Conservation (phyloP, 2,329 filamentous ascomycete genomes). For the Orbilia brochopaga region DNA sequence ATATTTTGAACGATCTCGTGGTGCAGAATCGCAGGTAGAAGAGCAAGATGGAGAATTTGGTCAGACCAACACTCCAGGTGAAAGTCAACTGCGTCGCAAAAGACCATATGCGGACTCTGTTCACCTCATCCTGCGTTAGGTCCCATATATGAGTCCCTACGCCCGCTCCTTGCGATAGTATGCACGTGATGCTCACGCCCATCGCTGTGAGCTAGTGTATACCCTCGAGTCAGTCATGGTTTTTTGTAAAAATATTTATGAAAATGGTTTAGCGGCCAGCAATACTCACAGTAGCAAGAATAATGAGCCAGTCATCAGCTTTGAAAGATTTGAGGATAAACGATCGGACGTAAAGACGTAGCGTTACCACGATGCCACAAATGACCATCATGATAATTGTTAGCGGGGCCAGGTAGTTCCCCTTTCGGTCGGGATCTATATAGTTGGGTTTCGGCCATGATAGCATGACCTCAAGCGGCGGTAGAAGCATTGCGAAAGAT, state of each 20-base stretch:
- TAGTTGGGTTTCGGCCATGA: slow-evolving; percentile 45
- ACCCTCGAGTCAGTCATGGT: slow-evolving; percentile 5
- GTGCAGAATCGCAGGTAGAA: slow-evolving; percentile 58
- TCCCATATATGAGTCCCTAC: slow-evolving; percentile 39
- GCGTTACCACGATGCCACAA: slow-evolving; percentile 57
- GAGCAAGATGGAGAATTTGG: slow-evolving; percentile 60
- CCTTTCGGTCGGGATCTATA: slow-evolving; percentile 36
- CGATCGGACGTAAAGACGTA: slow-evolving; percentile 59
- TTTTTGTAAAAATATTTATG: too few species aligned
- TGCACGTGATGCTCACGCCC: slow-evolving; percentile 39
- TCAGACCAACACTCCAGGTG: slow-evolving; percentile 58
- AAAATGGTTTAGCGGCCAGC: too few species aligned
- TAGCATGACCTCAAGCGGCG: slow-evolving; percentile 19
- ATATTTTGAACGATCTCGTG: slow-evolving; percentile 56
- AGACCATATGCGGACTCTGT: slow-evolving; percentile 34
- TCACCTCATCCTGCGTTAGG: slow-evolving; percentile 25
- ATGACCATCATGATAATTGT: slow-evolving; percentile 58
- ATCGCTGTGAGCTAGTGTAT: slow-evolving; percentile 36
- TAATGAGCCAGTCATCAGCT: slow-evolving; percentile 56
- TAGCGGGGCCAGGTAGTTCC: slow-evolving; percentile 34
- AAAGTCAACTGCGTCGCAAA: slow-evolving; percentile 58
- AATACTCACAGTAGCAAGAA: slow-evolving; percentile 53
- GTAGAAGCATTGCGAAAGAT: slow-evolving; percentile 33
- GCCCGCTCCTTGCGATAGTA: slow-evolving; percentile 34
- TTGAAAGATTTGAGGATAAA: slow-evolving; percentile 57